phyloP scores from a whole-genome alignment of 2,329 filamentous ascomycete species.

The Cadophora luteo-olivacea region DNA sequence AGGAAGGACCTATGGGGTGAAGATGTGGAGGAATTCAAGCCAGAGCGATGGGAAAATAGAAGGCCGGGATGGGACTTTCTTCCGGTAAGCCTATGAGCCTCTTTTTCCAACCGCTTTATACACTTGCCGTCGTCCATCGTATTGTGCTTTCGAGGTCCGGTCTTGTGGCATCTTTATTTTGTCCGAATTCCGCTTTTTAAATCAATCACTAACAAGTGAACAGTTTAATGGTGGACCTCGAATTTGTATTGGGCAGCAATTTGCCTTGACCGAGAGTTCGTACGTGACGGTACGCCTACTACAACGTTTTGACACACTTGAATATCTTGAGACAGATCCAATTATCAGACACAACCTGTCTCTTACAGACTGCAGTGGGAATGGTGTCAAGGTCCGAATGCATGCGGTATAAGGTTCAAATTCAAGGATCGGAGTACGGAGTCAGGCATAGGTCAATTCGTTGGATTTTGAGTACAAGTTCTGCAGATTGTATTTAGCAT shows the following conservation, averaged over 20 bases:
- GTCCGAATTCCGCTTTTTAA: neutral
- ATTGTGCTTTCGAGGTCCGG: neutral
- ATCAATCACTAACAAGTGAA: neutral
- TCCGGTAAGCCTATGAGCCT: conserved; percentile 39
- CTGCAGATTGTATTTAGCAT: too few relatives aligned
- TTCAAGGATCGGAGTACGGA: neutral
- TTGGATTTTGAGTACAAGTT: too few relatives aligned
- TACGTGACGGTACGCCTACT: conserved; percentile 46
- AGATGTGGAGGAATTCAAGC: conserved; percentile 47
- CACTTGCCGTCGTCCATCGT: neutral
- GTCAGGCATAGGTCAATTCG: too few relatives aligned
- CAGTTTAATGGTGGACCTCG: conserved; percentile 49
- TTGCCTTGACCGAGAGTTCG: conserved; percentile 46
- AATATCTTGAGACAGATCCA: conserved; percentile 42
- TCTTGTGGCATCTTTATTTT: neutral
- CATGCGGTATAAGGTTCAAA: conserved; percentile 36
- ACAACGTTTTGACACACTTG: conserved; percentile 46
- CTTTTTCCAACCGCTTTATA: neutral
- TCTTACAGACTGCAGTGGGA: conserved; percentile 42
- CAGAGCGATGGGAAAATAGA: conserved; percentile 46
- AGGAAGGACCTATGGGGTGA: conserved; percentile 48
- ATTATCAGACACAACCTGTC: conserved; percentile 41
- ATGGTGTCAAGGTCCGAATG: conserved; percentile 45
- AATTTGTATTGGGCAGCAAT: conserved; percentile 49
- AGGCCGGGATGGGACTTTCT: conserved; percentile 54